These are phyloP conservation scores for Tilletia caries DNA, from an alignment of 1,284 basidiomycete genomes.

Conservation along the genomic window DNA sequence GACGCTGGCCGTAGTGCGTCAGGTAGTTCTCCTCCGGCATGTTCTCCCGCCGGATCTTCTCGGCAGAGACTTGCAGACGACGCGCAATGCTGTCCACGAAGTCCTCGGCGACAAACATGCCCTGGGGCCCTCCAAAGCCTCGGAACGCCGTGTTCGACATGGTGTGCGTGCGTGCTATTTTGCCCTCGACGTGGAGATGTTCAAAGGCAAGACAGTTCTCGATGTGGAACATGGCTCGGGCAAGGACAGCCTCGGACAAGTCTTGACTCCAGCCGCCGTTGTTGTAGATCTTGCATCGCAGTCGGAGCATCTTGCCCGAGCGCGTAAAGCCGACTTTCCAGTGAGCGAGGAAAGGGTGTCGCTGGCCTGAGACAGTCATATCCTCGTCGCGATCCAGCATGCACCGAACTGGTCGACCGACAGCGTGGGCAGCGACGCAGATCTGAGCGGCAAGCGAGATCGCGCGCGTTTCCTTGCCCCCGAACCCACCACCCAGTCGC, in stretches of 20 bases:
- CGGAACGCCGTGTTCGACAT: slow-evolving; percentile 55
- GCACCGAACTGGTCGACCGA: slow-evolving; percentile 49
- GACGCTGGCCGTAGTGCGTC: slow-evolving; percentile 52
- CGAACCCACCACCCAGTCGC: slow-evolving; percentile 54
- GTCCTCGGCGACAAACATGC: slow-evolving; percentile 52
- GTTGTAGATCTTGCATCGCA: slow-evolving; percentile 51
- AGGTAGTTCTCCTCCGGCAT: slow-evolving; percentile 51
- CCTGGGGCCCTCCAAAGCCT: slow-evolving; percentile 55
- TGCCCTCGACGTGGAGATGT: slow-evolving; percentile 48
- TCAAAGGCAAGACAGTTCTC: slow-evolving; percentile 49
- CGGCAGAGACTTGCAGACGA: slow-evolving; percentile 48
- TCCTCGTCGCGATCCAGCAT: slow-evolving; percentile 55
- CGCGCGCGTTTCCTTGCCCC: slow-evolving; percentile 51
- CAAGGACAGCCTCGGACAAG: slow-evolving; percentile 52
- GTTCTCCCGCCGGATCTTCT: slow-evolving; percentile 51
- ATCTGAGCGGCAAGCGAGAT: slow-evolving; percentile 38
- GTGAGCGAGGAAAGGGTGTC: slow-evolving; percentile 52
- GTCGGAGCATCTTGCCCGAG: slow-evolving; percentile 49
- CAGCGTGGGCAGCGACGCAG: slow-evolving; percentile 49
- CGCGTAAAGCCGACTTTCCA: slow-evolving; percentile 52
- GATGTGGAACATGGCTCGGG: slow-evolving; percentile 54
- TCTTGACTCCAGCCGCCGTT: slow-evolving; percentile 55
- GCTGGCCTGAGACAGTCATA: slow-evolving; percentile 53
- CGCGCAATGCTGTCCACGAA: slow-evolving; percentile 51
- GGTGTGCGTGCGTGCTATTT: slow-evolving; percentile 53